Evolutionary conservation across 2,329 filamentous ascomycete genomes (phyloP).

Genomic region (Calonectria hongkongensis): DNA sequence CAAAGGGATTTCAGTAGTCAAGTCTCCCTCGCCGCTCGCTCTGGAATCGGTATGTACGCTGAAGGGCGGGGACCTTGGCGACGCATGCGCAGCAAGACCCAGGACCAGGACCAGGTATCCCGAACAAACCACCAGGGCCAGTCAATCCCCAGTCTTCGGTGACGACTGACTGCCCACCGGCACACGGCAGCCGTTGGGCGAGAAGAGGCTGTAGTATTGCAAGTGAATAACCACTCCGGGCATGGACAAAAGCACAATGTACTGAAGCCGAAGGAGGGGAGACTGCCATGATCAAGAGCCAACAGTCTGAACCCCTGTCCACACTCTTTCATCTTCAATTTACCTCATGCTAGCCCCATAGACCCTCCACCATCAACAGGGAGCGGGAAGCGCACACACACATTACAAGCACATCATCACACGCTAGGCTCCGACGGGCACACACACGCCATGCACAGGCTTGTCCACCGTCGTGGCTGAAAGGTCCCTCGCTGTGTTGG

Average conservation of each 20-base stretch:
- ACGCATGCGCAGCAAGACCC: conserved; percentile 40
- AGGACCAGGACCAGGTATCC: conserved; percentile 28
- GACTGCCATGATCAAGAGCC: conserved; percentile 2
- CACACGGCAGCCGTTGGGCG: conserved; percentile 24
- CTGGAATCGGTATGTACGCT: conserved; percentile 39
- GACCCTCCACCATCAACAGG: conserved; percentile 48
- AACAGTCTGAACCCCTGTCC: conserved; percentile 16
- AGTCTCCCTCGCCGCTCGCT: conserved; percentile 30
- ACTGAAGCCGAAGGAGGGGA: conserved; percentile 1
- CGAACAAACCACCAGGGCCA: conserved; percentile 13
- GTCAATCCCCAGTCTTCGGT: conserved; percentile 20
- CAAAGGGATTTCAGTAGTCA: conserved; percentile 31
- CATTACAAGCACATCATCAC: conserved; percentile 41
- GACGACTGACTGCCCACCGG: conserved; percentile 22
- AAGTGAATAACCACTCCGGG: conserved; percentile 21
- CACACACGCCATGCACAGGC: conserved; percentile 34
- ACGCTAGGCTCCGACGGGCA: conserved; percentile 26
- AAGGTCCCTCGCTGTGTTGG: conserved; percentile 18
- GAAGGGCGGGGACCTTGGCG: conserved; percentile 35
- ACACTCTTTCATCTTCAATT: conserved; percentile 12
- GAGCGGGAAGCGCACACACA: conserved; percentile 55
- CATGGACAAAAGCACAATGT: conserved; percentile 21
- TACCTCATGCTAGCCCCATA: conserved; percentile 26
- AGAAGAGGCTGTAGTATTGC: not conserved
- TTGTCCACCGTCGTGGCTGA: conserved; percentile 40